Evolutionary conservation across 805 yeast species (phyloP), one percentile per base, ranked within the genome.

Genomic region (Candida easanensis): DNA sequence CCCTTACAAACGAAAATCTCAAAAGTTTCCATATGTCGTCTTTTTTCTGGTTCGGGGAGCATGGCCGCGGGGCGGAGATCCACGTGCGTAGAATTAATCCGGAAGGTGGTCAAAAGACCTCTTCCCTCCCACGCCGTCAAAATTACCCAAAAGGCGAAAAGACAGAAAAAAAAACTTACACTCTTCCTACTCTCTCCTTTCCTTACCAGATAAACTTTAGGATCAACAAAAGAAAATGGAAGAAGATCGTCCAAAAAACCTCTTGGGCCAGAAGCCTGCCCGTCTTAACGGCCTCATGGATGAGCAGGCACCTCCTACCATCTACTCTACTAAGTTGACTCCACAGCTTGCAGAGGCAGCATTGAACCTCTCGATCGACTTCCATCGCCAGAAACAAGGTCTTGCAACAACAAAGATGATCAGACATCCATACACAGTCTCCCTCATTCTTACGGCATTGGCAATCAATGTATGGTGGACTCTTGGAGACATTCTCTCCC

Each of bases 291-390:
- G 70, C 48, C 88, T 89, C 6, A 61, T 85, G 42, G 76, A 79
- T 45, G 62, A 55, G 1, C 65, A 70, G 27, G 73, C 71, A 1
- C 74, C 79, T 14, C 69, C 88, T 10, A 75, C 76, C 1, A 75
- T 85, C 30, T 65, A 62, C 36, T 66, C 78, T 28, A 54, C 75
- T 1, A 60, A 63, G 2, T 66, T 86, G 39, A 68, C 66, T 6
- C 90, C 90, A 1, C 77, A 74, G 23, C 68, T 71, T 32, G 69
- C 83, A 1, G 75, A 77, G 34, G 85, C 85, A 10, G 77, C 82
- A 1, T 56, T 82, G 42, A 80, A 77, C 44, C 62, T 84, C 46
- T 78, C 82, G 23, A 79, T 85, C 44, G 93, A 85, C 58, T 78
- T 57, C 51, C 54, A 49, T 25, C 55, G 62, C 41, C 61, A 57